phyloP scores from a whole-genome alignment of 1,284 basidiomycete genomes.

The Wallemia hederae region DNA sequence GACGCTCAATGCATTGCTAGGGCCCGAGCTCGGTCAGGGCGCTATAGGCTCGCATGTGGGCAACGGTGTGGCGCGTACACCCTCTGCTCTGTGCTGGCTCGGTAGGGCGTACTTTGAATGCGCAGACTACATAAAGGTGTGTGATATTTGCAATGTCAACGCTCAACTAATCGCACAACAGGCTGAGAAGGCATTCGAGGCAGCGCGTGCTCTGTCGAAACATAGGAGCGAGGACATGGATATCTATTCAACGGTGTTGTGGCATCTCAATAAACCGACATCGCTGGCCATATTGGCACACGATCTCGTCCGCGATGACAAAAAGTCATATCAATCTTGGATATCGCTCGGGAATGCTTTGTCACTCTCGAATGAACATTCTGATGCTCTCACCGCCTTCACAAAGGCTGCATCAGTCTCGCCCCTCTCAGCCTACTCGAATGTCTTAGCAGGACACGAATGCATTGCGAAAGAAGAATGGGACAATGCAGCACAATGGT shows the following conservation, averaged over 20 bases:
- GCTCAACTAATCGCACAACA: constrained; percentile 14
- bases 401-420: constrained; percentile 37
- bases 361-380: constrained; percentile 62
- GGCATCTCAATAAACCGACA: constrained; percentile 57
- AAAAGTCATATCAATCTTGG: constrained; percentile 63
- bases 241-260: constrained; percentile 68
- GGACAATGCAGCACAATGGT: constrained; percentile 61
- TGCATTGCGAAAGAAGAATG: constrained; percentile 63
- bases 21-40: neutral
- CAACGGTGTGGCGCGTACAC: constrained; percentile 24
- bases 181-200: constrained; percentile 63
- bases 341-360: constrained; percentile 80
- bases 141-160: neutral
- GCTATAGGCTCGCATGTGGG: constrained; percentile 37
- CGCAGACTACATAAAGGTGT: constrained; percentile 50
- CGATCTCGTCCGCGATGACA: constrained; percentile 49
- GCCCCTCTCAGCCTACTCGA: constrained; percentile 43
- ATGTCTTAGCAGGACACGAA: constrained; percentile 79
- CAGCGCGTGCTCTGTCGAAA: constrained; percentile 46
- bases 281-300: constrained; percentile 68
- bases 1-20: constrained; percentile 33
- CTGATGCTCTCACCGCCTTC: constrained; percentile 73
- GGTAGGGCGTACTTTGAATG: constrained; percentile 63
- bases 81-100: constrained; percentile 27
- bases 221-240: constrained; percentile 72